phyloP scores from a whole-genome alignment of 768 basidiomycete species.

The Mycena sanguinolenta region DNA sequence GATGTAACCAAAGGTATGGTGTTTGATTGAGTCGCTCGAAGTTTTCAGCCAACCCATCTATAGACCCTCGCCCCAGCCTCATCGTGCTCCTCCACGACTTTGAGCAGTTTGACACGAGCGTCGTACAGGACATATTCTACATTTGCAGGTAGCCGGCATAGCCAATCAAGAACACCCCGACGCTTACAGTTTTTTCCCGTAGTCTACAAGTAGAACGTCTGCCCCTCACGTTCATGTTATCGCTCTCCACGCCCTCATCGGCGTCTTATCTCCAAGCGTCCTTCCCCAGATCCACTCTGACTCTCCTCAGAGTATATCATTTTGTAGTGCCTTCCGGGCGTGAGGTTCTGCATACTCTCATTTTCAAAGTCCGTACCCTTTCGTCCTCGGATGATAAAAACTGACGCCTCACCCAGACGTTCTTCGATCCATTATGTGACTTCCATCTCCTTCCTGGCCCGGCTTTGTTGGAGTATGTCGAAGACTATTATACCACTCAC shows the following conservation, averaged over 20 bases:
- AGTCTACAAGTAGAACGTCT: slow-evolving; percentile 68
- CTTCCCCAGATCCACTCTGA: slow-evolving; percentile 71
- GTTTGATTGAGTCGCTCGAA: not conserved
- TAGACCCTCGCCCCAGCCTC: slow-evolving; percentile 52
- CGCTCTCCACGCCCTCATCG: slow-evolving; percentile 68
- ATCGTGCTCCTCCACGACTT: slow-evolving; percentile 80
- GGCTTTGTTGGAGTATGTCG: slow-evolving; percentile 63
- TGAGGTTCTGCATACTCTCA: slow-evolving; percentile 64
- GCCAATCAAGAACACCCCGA: not conserved
- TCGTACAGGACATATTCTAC: slow-evolving; percentile 78
- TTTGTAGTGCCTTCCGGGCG: slow-evolving; percentile 64
- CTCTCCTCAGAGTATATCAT: slow-evolving; percentile 67
- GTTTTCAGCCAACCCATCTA: not conserved
- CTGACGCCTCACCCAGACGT: slow-evolving; percentile 58
- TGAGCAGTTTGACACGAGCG: slow-evolving; percentile 73
- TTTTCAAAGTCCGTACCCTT: slow-evolving; percentile 61
- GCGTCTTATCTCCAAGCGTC: slow-evolving; percentile 70
- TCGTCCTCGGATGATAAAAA: not conserved
- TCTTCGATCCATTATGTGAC: slow-evolving; percentile 74
- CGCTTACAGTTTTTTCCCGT: slow-evolving; percentile 13
- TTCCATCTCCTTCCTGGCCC: slow-evolving; percentile 76
- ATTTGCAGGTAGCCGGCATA: slow-evolving; percentile 72
- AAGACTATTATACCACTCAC: slow-evolving; percentile 70
- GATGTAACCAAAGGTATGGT: slow-evolving; percentile 45
- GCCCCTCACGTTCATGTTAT: slow-evolving; percentile 76